Base-by-base conservation (phyloP, 148 eudicot genomes). In the Drosera capensis region DNA sequence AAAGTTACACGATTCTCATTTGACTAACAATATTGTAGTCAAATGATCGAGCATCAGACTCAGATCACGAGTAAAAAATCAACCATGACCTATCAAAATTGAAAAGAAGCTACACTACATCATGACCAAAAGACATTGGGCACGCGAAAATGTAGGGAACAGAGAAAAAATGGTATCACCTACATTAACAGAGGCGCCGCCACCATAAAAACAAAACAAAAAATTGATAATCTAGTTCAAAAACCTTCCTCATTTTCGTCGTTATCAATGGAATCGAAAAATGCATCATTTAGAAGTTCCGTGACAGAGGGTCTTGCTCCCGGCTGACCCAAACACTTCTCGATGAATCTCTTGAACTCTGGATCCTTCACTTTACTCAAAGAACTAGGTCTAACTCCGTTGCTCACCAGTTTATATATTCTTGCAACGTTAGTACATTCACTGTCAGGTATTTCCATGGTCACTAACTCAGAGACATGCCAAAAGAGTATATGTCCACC, bases 391-490 rank as follows among this genome's bases (percentile, higher is more conserved):
- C 73, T 69, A 14, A 68, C 35, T 11, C 88, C 85, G 0, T 69
- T 45, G 1, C 69, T 71, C 17, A 84, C 88, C 66, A 79, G 79
- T 44, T 64, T 80, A 65, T 76, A 79, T 40, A 80, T 84, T 43
- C 63, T 69, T 16, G 73, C 88, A 1, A 79, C 60, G 23, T 60
- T 79, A 14, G 73, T 76, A 25, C 94, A 84, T 60, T 84, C 94
- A 13, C 73, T 71, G 36, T 84, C 77, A 11, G 94, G 94, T 44
- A 84, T 43, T 46, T 84, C 84, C 37, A 71, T 73, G 7, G 94
- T 83, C 43, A 79, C 83, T 78, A 83, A 42, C 71, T 83, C 94
- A 84, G 26, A 17, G 79, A 80, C 94, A 84, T 71, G 1, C 94
- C 88, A 14, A 71, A 79, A 0, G 94, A 71, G 51, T 84, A 84